Base-by-base conservation (phyloP, 2,329 filamentous ascomycete genomes). In the Shiraia bambusicola region DNA sequence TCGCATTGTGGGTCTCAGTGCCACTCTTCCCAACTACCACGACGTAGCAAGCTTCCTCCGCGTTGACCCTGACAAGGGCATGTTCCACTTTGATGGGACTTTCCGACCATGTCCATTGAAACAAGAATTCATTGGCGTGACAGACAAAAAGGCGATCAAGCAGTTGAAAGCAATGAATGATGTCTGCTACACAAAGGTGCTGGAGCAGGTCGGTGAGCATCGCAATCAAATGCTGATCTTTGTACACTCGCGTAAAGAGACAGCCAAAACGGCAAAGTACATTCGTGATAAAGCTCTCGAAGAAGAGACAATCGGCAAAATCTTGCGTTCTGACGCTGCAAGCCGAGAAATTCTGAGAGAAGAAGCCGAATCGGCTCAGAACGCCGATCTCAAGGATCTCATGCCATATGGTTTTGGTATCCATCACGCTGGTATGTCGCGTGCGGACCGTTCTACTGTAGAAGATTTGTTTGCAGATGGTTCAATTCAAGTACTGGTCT, bases 101-200 rank as follows among this genome's bases (percentile, higher is more conserved):
- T 98, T 84, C 75, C 81, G 93, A 57, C 94, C 93, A 47, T 98
- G 93, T 66, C 93, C 93, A 2, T 72, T 98, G 57, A 90, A 88
- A 59, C 93, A 98, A 66, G 94, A 98, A 68, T 98, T 97, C 63
- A 88, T 98, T 54, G 93, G 93, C 38, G 87, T 98, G 30, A 96
- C 92, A 0, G 93, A 98, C 56, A 94, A 93, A 73, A 97, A 97
- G 69, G 88, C 93, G 5, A 98, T 98, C 72, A 98, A 97, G 72
- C 93, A 98, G 69, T 76, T 98, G 40, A 96, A 97, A 77, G 94
- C 88, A 1, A 98, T 98, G 93, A 98, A 98, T 63, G 93, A 98
- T 58, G 91, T 98, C 40, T 96, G 90, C 43, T 98, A 98, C 69
- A 94, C 85, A 52, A 98, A 98, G 70, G 91, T 96, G 19, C 81